These are phyloP conservation scores for Naganishia randhawae DNA, from an alignment of 768 basidiomycete species.

Conservation along the genomic window DNA sequence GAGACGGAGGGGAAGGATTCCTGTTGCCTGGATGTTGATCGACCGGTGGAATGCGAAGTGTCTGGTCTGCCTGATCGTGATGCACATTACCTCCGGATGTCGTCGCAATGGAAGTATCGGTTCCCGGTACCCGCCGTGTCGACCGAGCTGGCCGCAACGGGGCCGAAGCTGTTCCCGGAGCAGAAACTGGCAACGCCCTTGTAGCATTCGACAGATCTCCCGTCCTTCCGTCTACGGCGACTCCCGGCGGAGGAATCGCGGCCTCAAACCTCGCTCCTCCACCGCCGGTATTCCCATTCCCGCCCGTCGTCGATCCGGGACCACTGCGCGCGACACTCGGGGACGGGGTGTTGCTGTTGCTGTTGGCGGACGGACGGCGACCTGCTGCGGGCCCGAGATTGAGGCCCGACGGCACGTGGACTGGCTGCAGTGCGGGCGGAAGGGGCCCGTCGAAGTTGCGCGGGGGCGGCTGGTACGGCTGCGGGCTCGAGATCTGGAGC, in stretches of 20 bases:
- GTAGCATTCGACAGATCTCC: neutral
- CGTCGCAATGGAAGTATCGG: neutral
- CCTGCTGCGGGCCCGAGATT: too few relatives aligned
- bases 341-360: constrained; percentile 31
- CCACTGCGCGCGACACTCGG: too few relatives aligned
- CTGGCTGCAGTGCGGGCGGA: neutral
- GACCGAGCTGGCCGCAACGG: neutral
- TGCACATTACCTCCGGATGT: neutral
- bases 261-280: neutral
- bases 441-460: neutral
- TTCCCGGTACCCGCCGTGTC: neutral
- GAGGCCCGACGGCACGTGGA: constrained; percentile 5
- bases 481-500: constrained; percentile 29
- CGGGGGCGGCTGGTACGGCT: constrained; percentile 23
- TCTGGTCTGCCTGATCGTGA: neutral
- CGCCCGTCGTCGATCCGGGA: too few relatives aligned
- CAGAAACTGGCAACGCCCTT: neutral
- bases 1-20: neutral
- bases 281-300: neutral
- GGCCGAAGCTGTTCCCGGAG: neutral
- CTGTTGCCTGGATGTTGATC: neutral
- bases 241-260: constrained; percentile 14
- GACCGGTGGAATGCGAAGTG: neutral
- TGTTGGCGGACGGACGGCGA: constrained; percentile 26
- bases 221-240: neutral